Conservation (phyloP, 495 filamentous ascomycete species). For the Talaromyces thailandensis region DNA sequence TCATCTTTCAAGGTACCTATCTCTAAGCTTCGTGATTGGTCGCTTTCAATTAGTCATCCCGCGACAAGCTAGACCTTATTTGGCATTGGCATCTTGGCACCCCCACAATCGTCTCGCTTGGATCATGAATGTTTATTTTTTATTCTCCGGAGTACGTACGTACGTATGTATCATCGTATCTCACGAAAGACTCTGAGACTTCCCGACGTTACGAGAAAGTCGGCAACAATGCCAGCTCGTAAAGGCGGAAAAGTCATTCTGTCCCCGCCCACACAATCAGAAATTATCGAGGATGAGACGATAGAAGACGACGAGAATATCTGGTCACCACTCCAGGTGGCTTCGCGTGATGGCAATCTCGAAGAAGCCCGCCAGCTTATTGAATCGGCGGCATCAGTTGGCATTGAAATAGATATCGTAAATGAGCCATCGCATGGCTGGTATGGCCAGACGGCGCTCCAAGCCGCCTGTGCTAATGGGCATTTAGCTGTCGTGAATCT, state of each 20-base stretch:
- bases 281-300: conserved; percentile 2
- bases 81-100: not conserved
- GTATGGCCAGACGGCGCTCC: conserved; percentile 11
- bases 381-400: not conserved
- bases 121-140: too few species aligned
- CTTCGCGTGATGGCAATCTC: conserved; percentile 10
- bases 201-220: not conserved
- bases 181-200: too few species aligned
- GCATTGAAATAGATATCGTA: not conserved
- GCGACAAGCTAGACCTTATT: not conserved
- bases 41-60: not conserved
- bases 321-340: conserved; percentile 7
- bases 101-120: not conserved
- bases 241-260: conserved; percentile 4
- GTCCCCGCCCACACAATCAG: not conserved
- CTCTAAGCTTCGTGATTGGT: not conserved
- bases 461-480: conserved; percentile 33
- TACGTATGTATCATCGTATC: too few species aligned
- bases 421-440: conserved; percentile 5
- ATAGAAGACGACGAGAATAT: conserved; percentile 3
- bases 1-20: not conserved
- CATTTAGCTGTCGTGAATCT: conserved; percentile 17
- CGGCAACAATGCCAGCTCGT: not conserved
- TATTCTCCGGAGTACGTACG: too few species aligned
- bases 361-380: conserved; percentile 3